Percentiles rank a stretch among this genome's conserved stretches.
phyloP scores from a whole-genome alignment of 2,329 filamentous ascomycete genomes.

The Trichoderma atrobrunneum region DNA sequence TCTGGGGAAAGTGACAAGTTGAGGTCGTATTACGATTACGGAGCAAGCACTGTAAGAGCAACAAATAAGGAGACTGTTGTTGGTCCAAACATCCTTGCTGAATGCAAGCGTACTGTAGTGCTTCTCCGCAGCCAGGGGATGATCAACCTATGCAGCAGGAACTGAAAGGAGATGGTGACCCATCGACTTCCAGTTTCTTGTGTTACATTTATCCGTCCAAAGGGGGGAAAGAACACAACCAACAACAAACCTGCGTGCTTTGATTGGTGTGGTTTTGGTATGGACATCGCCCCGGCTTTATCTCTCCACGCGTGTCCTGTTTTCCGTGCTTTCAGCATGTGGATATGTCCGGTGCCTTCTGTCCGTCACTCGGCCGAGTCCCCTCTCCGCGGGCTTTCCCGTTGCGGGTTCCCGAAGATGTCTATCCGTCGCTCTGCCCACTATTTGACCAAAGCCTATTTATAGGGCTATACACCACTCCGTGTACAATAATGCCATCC shows the following conservation, averaged over 20 bases:
- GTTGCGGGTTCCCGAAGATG: neutral
- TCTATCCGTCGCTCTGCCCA: neutral
- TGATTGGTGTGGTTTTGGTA: neutral
- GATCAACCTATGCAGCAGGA: neutral
- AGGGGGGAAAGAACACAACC: neutral
- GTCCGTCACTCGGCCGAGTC: neutral
- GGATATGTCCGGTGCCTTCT: neutral
- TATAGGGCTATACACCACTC: neutral
- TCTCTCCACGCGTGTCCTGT: neutral
- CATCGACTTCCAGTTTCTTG: neutral
- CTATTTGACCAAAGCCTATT: neutral
- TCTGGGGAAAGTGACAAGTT: neutral
- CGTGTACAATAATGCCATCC: neutral
- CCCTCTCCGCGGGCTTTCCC: neutral
- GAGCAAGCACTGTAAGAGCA: neutral
- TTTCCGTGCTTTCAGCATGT: neutral
- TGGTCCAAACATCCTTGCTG: neutral
- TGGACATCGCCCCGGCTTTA: neutral
- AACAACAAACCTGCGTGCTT: neutral
- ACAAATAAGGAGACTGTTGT: neutral
- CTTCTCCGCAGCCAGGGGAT: neutral
- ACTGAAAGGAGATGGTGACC: neutral
- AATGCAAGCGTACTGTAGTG: neutral
- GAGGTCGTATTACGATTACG: neutral
- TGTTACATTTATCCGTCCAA: neutral